phyloP scores from a whole-genome alignment of 106 monocot genomes.

The Platanthera zijinensis region DNA sequence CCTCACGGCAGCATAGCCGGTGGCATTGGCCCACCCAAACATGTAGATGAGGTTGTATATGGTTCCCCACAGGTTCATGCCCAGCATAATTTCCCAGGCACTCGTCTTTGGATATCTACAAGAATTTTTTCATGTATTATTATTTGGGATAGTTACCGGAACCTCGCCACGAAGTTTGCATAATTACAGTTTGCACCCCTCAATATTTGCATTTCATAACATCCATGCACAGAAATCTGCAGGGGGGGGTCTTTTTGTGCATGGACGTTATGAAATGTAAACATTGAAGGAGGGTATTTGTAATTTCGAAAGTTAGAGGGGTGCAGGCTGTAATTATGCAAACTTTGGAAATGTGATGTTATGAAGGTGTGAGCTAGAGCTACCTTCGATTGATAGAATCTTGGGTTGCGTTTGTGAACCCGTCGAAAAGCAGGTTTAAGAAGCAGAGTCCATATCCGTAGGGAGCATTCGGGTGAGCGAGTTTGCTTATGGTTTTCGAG shows the following conservation, averaged over 20 bases:
- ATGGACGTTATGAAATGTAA: too few relatives aligned
- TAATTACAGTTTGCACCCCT: too few relatives aligned
- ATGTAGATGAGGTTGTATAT: slow-evolving; percentile 72
- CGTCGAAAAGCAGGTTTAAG: slow-evolving; percentile 87
- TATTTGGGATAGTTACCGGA: too few relatives aligned
- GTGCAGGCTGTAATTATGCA: too few relatives aligned
- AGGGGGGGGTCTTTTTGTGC: too few relatives aligned
- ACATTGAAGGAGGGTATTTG: too few relatives aligned
- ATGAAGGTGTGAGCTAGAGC: not conserved
- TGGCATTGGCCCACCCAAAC: slow-evolving; percentile 71
- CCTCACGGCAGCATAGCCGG: slow-evolving; percentile 60
- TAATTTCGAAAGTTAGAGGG: too few relatives aligned
- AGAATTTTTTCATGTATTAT: not conserved
- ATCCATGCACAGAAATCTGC: too few relatives aligned
- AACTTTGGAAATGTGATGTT: not conserved
- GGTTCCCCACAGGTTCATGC: slow-evolving; percentile 97
- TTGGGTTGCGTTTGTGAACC: slow-evolving; percentile 95
- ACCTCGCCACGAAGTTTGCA: too few relatives aligned
- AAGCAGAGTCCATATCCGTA: slow-evolving; percentile 89
- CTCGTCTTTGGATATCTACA: slow-evolving; percentile 80
- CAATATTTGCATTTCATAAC: too few relatives aligned
- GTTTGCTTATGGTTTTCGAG: slow-evolving; percentile 88
- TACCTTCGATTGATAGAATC: slow-evolving; percentile 82
- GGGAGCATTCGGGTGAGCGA: slow-evolving; percentile 94
- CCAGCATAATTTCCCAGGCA: slow-evolving; percentile 98